phyloP scores from a whole-genome alignment of 2,329 filamentous ascomycete species.

The Biscogniauxia sp. region DNA sequence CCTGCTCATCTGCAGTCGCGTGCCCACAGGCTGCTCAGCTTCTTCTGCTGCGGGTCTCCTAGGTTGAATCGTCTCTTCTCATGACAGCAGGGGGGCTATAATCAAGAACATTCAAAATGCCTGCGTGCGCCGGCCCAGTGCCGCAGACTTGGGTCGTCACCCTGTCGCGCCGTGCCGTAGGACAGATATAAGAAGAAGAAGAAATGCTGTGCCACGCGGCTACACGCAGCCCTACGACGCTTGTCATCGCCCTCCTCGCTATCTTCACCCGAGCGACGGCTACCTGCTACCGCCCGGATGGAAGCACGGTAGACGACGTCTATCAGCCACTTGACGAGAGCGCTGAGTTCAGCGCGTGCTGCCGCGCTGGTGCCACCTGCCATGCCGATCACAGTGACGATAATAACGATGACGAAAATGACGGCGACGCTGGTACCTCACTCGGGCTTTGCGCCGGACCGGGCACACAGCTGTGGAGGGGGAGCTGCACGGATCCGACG shows the following conservation, averaged over 20 bases:
- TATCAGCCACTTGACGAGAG: slow-evolving; percentile 4
- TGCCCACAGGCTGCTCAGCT: background rate
- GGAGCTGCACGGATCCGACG: slow-evolving; percentile 3
- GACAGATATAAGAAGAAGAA: background rate
- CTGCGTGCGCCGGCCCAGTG: background rate
- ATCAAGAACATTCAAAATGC: background rate
- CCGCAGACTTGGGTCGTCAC: background rate
- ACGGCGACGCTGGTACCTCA: background rate
- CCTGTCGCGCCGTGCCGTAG: background rate
- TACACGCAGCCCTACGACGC: background rate
- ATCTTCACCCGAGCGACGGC: background rate
- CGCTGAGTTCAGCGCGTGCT: slow-evolving; percentile 6
- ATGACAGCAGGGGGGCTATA: background rate
- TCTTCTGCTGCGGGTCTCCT: background rate
- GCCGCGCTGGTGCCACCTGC: slow-evolving; percentile 1
- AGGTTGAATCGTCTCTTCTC: background rate
- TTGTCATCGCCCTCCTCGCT: background rate
- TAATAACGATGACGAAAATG: background rate
- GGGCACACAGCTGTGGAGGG: slow-evolving; percentile 1
- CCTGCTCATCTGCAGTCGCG: background rate
- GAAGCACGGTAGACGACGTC: slow-evolving; percentile 1
- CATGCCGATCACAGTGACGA: background rate
- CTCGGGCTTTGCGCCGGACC: background rate
- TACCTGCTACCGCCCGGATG: slow-evolving; percentile 5
- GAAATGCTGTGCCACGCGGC: slow-evolving; percentile 1